Evolutionary conservation across 305 asterid species (phyloP).

Genomic region (Rubia tinctorum): DNA sequence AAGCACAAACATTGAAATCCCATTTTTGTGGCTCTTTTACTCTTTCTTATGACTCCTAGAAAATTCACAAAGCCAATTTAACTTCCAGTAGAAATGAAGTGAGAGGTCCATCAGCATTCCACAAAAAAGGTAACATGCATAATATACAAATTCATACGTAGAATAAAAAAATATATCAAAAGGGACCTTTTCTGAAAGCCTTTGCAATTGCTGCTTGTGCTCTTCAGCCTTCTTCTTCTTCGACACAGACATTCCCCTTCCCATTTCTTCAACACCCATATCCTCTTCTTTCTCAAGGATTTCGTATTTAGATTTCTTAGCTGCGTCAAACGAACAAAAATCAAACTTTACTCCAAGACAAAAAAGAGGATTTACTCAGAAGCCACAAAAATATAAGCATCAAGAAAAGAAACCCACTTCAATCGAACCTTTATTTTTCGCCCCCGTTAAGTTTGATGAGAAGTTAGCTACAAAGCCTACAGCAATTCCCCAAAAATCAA

Average conservation of each 20-base stretch:
- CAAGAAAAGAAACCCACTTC: neutral
- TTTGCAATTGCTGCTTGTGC: conserved; percentile 42
- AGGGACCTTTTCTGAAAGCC: conserved; percentile 61
- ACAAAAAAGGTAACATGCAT: neutral
- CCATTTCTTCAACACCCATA: conserved; percentile 5
- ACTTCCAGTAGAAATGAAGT: neutral
- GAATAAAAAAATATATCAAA: neutral
- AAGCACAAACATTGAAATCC: neutral
- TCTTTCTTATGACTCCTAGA: neutral
- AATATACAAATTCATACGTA: neutral
- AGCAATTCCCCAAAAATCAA: neutral
- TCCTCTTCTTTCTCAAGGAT: conserved; percentile 9
- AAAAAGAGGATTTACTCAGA: neutral
- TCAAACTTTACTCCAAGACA: neutral
- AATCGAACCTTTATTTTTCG: conserved; percentile 23
- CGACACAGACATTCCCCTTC: neutral
- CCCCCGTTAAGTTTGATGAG: conserved; percentile 19
- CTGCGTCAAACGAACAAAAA: conserved; percentile 15
- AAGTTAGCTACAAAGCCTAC: neutral
- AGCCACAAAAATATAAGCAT: neutral
- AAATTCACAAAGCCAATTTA: neutral
- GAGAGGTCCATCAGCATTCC: neutral
- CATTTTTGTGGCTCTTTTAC: neutral
- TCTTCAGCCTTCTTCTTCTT: conserved; percentile 45
- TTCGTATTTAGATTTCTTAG: conserved; percentile 15